phyloP scores from a whole-genome alignment of 371 early-diverging fungal species.

The Mortierella sp. region DNA sequence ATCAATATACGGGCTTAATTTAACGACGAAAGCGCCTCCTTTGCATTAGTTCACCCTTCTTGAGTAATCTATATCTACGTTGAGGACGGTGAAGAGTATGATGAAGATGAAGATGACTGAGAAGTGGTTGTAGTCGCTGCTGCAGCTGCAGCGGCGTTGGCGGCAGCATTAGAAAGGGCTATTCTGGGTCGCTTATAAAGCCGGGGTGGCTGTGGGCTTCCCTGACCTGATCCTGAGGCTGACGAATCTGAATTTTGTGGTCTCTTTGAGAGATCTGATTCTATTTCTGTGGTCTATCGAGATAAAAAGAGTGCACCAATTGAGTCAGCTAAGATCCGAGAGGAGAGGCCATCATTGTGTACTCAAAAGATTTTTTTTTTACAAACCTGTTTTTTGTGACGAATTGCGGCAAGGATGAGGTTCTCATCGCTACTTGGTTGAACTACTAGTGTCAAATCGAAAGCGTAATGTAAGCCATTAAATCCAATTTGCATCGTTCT shows the following conservation, averaged over 20 bases:
- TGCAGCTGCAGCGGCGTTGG: constrained; percentile 3
- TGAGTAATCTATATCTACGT: not conserved
- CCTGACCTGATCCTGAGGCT: not conserved
- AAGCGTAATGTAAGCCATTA: not conserved
- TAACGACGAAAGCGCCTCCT: no score
- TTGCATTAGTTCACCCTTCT: no score
- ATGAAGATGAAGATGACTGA: not conserved
- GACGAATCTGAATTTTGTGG: constrained; percentile 13
- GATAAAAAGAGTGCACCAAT: no score
- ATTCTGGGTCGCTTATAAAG: constrained; percentile 48
- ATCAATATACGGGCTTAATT: no score
- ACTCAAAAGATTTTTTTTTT: not conserved
- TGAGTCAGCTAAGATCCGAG: no score
- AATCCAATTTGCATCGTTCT: not conserved
- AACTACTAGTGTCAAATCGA: constrained; percentile 7
- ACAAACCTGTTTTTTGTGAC: constrained; percentile 34
- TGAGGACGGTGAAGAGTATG: constrained; percentile 6
- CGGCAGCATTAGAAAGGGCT: constrained; percentile 40
- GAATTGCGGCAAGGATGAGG: constrained; percentile 43
- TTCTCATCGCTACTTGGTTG: constrained; percentile 44
- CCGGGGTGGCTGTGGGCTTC: constrained; percentile 17
- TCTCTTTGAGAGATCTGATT: constrained; percentile 20
- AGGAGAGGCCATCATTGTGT: no score
- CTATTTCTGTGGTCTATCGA: constrained; percentile 3
- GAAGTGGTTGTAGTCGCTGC: not conserved